phyloP scores from a whole-genome alignment of 2,329 filamentous ascomycete genomes.

The Curvularia hawaiiensis region DNA sequence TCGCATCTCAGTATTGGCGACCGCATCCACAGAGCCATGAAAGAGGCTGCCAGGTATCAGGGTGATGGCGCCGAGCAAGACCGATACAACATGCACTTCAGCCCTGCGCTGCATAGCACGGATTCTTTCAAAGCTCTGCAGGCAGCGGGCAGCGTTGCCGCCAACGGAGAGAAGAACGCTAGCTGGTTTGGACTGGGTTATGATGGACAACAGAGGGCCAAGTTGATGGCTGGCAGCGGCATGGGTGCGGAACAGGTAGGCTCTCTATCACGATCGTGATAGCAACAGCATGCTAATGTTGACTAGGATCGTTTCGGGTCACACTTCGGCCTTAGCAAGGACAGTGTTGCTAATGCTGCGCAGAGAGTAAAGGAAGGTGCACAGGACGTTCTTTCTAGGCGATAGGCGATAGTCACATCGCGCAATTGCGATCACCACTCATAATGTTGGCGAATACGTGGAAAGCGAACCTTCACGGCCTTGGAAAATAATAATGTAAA shows the following conservation, averaged over 20 bases:
- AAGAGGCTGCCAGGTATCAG: constrained; percentile 27
- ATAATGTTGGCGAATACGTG: background rate
- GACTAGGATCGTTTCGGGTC: constrained; percentile 37
- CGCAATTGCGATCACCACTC: background rate
- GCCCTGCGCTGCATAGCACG: constrained; percentile 23
- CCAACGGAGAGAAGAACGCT: constrained; percentile 32
- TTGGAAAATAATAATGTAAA: background rate
- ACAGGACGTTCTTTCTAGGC: constrained; percentile 26
- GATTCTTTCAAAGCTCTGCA: constrained; percentile 33
- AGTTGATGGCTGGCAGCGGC: constrained; percentile 36
- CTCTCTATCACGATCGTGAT: background rate
- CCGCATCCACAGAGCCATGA: constrained; percentile 15
- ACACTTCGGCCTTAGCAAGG: constrained; percentile 34
- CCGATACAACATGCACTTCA: constrained; percentile 39
- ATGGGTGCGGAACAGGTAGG: constrained; percentile 44
- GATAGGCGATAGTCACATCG: constrained; percentile 12
- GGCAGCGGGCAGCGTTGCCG: constrained; percentile 31
- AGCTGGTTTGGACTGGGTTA: constrained; percentile 36
- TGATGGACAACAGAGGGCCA: constrained; percentile 40
- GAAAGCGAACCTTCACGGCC: background rate
- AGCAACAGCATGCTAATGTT: constrained; percentile 9
- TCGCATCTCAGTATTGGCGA: constrained; percentile 25
- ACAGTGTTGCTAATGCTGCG: constrained; percentile 30
- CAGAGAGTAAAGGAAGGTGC: constrained; percentile 35
- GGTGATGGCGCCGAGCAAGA: constrained; percentile 41